Percentiles rank a stretch among this genome's conserved stretches.
Conservation (phyloP, 306 rosid species). For the Lathyrus oleraceus region DNA sequence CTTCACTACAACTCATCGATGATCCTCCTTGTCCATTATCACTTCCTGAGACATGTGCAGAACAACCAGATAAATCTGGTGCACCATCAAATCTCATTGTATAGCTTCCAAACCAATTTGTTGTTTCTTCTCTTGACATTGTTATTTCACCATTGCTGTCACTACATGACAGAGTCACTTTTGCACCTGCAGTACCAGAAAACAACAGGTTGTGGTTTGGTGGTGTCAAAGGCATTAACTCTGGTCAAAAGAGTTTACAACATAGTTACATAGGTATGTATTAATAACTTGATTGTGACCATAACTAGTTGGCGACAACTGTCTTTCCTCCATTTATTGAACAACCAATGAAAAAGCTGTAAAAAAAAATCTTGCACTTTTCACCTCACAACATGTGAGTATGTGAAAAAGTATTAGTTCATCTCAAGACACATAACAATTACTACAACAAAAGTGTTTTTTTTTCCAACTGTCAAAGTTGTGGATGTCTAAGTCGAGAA, state of each 20-base stretch:
- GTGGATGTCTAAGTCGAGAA: background rate
- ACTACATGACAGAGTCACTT: conserved; percentile 64
- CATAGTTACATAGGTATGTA: background rate
- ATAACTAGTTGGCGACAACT: conserved; percentile 24
- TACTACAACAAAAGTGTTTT: background rate
- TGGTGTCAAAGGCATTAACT: conserved; percentile 25
- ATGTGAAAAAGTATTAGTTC: background rate
- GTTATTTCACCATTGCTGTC: conserved; percentile 60
- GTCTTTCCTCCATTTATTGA: conserved; percentile 24
- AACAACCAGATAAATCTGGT: conserved; percentile 68
- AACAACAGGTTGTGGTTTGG: conserved; percentile 1
- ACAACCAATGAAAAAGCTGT: background rate
- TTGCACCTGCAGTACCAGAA: conserved; percentile 57
- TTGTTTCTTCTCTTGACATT: conserved; percentile 78
- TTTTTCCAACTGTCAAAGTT: background rate
- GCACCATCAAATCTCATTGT: conserved; percentile 68
- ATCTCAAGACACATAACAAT: background rate
- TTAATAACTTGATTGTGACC: background rate
- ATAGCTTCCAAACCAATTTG: conserved; percentile 76
- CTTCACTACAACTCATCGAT: conserved; percentile 53
- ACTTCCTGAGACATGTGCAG: conserved; percentile 53
- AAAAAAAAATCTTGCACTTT: background rate
- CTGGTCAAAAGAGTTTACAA: background rate
- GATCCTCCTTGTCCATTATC: conserved; percentile 38
- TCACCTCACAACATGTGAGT: conserved; percentile 21